Evolutionary conservation across 352 stramenopile species (phyloP), one percentile per base, ranked within the genome.

Genomic region (Plasmopara viticola): DNA sequence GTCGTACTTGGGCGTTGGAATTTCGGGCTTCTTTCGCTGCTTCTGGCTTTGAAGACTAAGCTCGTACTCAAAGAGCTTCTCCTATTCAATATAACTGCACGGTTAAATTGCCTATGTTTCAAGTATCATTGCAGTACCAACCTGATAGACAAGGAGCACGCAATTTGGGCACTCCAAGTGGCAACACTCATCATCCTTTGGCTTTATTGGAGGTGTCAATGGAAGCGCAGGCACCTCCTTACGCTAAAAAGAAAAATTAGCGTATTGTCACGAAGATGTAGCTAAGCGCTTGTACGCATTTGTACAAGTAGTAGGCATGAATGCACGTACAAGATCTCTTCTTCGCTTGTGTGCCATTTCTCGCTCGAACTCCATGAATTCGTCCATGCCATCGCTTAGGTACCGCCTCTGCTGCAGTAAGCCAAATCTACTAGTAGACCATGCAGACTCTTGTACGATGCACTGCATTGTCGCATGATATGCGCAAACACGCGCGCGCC

Each of bases 321-420:
- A 13, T 29, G 18, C n/a, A 54, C 56, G 18, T 41, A 78, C 69
- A 42, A 72, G 57, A 10, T 62, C 58, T 18, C 71, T 65, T 51
- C 56, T 64, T 18, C 75, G 74, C 55, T 90, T 93, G 49, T 70
- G 61, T 37, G 79, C 78, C 67, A 90, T 84, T 48, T 90, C 78
- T 53, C 81, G 75, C 58, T 94, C 84, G 47, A 94, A 91, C 42
- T 90, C 80, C 62, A 91, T 75, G 66, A 94, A 94, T 6, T 77
- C 81, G 47, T 94, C 78, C 75, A 90, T 86, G 25, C 83, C 66
- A 41, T 50, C 29, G 28, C 51, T 67, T 41, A 72, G 50, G 41
- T 62, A 64, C 2, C 60, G 60, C 28, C 43, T 58, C 35, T 68
- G 60, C 25, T 50, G 49, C 38, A 44, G 56, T 35, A 9, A 18